Evolutionary conservation across 2,329 filamentous ascomycete species (phyloP).

Genomic region (Hawksworthiomyces lignivorus): DNA sequence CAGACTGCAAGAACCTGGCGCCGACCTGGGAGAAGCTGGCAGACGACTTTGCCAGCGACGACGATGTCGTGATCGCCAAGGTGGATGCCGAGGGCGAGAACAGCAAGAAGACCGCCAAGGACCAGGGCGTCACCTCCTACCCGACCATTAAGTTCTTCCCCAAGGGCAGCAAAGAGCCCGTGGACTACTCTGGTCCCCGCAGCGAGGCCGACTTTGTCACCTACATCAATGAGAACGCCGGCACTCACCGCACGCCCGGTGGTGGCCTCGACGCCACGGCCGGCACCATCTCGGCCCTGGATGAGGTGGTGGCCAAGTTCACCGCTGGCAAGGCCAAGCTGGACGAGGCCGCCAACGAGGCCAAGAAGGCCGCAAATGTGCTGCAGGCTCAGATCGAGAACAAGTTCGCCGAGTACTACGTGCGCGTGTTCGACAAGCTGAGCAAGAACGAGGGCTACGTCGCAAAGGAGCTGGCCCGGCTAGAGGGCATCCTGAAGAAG

Average conservation of each 20-base stretch:
- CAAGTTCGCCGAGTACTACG: constrained; percentile 89
- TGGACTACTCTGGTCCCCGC: constrained; percentile 68
- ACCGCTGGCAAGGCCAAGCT: constrained; percentile 50
- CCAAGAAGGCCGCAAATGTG: constrained; percentile 60
- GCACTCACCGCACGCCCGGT: constrained; percentile 75
- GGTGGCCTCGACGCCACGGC: constrained; percentile 72
- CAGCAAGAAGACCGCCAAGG: constrained; percentile 68
- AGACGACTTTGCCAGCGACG: constrained; percentile 66
- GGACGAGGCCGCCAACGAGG: constrained; percentile 59
- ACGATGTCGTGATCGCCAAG: constrained; percentile 81
- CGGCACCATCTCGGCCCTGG: constrained; percentile 74
- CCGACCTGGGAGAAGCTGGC: constrained; percentile 87
- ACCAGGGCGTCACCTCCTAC: constrained; percentile 76
- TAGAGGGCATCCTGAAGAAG: constrained; percentile 76
- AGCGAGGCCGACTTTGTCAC: constrained; percentile 66
- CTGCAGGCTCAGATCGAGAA: constrained; percentile 55
- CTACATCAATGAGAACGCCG: constrained; percentile 83
- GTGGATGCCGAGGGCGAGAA: constrained; percentile 83
- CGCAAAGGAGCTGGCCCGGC: constrained; percentile 74
- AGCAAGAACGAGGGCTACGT: constrained; percentile 69
- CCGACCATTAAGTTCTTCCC: constrained; percentile 98
- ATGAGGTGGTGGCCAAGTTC: constrained; percentile 68
- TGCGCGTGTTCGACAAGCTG: constrained; percentile 83
- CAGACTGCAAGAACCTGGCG: constrained; percentile 96
- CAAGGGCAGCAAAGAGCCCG: constrained; percentile 65